Evolutionary conservation across 345 rosid genomes (phyloP), one percentile per base, ranked within the genome.

Genomic region (Trapa bicornis): DNA sequence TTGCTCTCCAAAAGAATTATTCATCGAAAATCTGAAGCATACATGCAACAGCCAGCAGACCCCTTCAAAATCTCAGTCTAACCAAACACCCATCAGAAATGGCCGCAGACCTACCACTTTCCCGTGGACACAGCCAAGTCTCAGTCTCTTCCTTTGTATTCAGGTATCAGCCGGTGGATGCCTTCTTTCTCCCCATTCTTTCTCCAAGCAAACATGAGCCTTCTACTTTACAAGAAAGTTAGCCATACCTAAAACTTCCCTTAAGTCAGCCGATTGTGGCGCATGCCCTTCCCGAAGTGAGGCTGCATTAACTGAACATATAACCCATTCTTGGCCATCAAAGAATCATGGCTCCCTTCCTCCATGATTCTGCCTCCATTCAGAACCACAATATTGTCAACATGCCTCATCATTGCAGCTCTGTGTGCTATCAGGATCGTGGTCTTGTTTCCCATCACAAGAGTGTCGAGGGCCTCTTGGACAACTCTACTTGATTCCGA

Each of bases 401-500:
- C 99, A 58, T 89, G 91, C 72, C 96, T 87, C 99, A 91, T 89
- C 99, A 94, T 91, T 42, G 95, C 99, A n/a, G 86, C 87, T 76
- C 99, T 83, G 74, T 91, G 96, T 57, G 97, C 97, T 78, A 91
- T 39, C 37, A 41, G 61, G 36, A 17, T 32, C 1, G 99, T 91
- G 37, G 99, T 94, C 79, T 95, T 95, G 81, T 94, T 94, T 52
- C 97, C 99, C 97, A 90, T 93, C 62, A 88, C 82, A 73, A 93
- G 82, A 1, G 96, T 93, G 75, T 93, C 97, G 4, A 93, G 94
- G 68, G 99, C 89, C 75, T 81, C 99, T 76, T 94, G 99, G 72
- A 94, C 96, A 64, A 94, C 99, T 67, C 97, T 86, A 68, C 99
- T 94, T 0, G 97, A 94, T 80, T 94, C 99, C 1, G 99, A 94